Percentiles rank a stretch among this genome's conserved stretches.
phyloP scores from a whole-genome alignment of 1,284 basidiomycete genomes.

The Stygiomarasmius scandens region DNA sequence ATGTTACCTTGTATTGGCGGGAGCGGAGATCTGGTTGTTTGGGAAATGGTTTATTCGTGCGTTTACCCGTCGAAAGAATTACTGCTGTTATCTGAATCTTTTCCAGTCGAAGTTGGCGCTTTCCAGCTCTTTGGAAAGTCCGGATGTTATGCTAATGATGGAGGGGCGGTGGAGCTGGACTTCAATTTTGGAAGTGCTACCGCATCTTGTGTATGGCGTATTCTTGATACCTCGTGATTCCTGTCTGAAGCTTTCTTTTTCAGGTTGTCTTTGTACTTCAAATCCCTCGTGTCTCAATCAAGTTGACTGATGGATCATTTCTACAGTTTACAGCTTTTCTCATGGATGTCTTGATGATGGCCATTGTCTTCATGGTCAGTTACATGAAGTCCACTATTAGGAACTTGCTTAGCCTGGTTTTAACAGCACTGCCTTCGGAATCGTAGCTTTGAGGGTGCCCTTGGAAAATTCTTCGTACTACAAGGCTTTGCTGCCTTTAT shows the following conservation, averaged over 20 bases:
- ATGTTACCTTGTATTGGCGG: conserved; percentile 10
- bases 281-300: neutral
- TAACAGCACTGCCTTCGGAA: conserved; percentile 6
- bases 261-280: conserved; percentile 7
- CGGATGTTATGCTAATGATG: conserved; percentile 20
- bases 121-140: conserved; percentile 15
- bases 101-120: neutral
- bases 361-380: conserved; percentile 13
- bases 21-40: conserved; percentile 18
- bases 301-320: neutral
- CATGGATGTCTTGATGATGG: conserved; percentile 16
- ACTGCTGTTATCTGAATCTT: neutral
- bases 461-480: conserved; percentile 10
- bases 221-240: neutral
- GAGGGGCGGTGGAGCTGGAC: conserved; percentile 3
- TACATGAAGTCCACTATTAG: neutral
- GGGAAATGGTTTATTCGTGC: conserved; percentile 16
- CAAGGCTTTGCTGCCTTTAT: conserved; percentile 18
- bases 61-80: conserved; percentile 7
- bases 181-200: conserved; percentile 11
- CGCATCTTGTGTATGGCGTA: neutral
- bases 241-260: neutral
- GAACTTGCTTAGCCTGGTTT: neutral
- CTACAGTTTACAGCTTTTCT: conserved; percentile 10
- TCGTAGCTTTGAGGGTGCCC: conserved; percentile 4